These are phyloP conservation scores for Fusarium tupiense DNA, from an alignment of 2,329 filamentous ascomycete genomes.

Conservation along the genomic window DNA sequence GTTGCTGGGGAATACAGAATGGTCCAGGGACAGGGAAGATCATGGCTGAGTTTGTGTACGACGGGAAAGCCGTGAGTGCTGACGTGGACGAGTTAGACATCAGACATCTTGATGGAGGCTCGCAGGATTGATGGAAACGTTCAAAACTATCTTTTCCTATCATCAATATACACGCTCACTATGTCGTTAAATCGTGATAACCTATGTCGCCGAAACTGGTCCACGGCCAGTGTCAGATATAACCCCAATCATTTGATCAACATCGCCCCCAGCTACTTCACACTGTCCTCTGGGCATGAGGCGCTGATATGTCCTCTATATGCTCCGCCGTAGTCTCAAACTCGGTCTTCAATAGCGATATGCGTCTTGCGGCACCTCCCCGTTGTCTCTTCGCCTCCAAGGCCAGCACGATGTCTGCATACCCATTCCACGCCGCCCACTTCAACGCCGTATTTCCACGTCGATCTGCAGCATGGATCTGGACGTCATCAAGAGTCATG, in stretches of 20 bases:
- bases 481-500: not conserved
- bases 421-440: not conserved
- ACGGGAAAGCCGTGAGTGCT: not conserved
- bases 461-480: not conserved
- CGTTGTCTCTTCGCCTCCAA: not conserved
- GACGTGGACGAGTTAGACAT: not conserved
- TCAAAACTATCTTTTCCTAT: not conserved
- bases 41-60: not conserved
- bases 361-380: not conserved
- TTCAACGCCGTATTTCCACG: not conserved
- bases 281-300: not conserved
- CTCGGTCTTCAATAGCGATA: not conserved
- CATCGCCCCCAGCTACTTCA: not conserved
- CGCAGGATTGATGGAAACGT: not conserved
- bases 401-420: not conserved
- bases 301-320: not conserved
- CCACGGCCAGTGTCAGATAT: not conserved
- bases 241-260: not conserved
- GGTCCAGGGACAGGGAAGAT: not conserved
- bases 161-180: not conserved
- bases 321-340: not conserved
- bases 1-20: not conserved
- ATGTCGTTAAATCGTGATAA: not conserved
- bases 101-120: not conserved
- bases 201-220: accelerated